Percentiles rank a stretch among this genome's conserved stretches.
phyloP scores from a whole-genome alignment of 2,329 filamentous ascomycete genomes.

The Colletotrichum lindemuthianum region DNA sequence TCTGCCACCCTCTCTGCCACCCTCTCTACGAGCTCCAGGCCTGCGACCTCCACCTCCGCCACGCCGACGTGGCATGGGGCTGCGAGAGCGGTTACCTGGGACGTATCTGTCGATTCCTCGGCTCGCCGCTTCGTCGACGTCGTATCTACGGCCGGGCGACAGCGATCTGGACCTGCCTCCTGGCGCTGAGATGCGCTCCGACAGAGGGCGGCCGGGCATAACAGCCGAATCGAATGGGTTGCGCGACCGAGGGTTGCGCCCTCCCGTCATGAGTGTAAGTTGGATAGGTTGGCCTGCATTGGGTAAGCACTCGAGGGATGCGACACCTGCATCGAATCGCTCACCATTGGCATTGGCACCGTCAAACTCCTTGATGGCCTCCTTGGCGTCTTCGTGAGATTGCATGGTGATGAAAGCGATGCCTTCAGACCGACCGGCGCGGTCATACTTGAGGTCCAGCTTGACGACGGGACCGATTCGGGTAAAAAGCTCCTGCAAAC shows the following conservation, averaged over 20 bases:
- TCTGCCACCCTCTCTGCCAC: conserved; percentile 46
- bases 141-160: conserved; percentile 58
- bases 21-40: conserved; percentile 60
- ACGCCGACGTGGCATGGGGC: conserved; percentile 66
- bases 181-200: conserved; percentile 69
- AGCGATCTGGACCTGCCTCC: conserved; percentile 70
- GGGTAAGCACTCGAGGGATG: neutral
- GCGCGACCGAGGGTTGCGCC: conserved; percentile 52
- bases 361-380: conserved; percentile 83
- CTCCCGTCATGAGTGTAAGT: conserved; percentile 70
- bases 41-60: conserved; percentile 58
- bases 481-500: conserved; percentile 77
- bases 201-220: conserved; percentile 65
- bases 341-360: conserved; percentile 88
- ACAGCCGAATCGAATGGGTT: conserved; percentile 68
- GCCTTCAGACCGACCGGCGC: conserved; percentile 87
- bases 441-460: conserved; percentile 82
- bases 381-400: conserved; percentile 73
- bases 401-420: conserved; percentile 86
- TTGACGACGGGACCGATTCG: conserved; percentile 78
- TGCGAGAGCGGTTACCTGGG: conserved; percentile 69
- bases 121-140: conserved; percentile 68
- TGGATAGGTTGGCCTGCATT: conserved; percentile 79
- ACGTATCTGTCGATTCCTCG: conserved; percentile 83
- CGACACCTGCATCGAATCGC: conserved; percentile 10